Base-by-base conservation (phyloP, 805 yeast species). In the Wilhelminamyces savonicus region DNA sequence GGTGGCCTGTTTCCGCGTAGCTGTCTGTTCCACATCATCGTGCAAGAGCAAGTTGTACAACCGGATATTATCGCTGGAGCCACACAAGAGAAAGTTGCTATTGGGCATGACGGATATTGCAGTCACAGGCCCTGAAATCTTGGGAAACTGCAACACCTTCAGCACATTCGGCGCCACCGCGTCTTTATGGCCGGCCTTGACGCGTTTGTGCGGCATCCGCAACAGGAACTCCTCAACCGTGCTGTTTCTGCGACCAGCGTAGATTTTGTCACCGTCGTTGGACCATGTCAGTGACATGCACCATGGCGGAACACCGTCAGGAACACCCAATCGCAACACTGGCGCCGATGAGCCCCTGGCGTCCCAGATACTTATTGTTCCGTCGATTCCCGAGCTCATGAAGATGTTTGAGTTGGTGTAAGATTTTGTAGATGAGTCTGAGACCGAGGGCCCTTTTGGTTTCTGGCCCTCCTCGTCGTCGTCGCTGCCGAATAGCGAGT, bases 261-360 rank as follows among this genome's bases (percentile, higher is more conserved):
- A 90, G 4, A 87, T 66, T 24, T 61, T 66, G 33, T 83, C 78
- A 8, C 98, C 98, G 45, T 81, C 79, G 29, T 65, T 64, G 7
- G 95, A 79, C 97, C 97, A 90, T 32, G 83, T 75, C 0, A 95
- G 75, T 6, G 85, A 73, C 71, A 82, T 77, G 54, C 95, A 82
- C 97, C 97, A 92, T 0, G 97, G 97, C 0, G 97, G 95, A 0
- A 81, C 71, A 2, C 74, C 75, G 7, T 69, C 59, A 1, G 85
- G 78, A 2, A 78, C 70, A 0, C 71, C 69, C 10, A 78, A 51
- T 22, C 65, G 66, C 12, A 77, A 48, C 0, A 69, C 78, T 3
- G 66, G 58, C 13, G 36, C 26, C 0, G 61, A 54, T 3, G 56
- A 48, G 2, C 59, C 52, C 34, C 98, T 68, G 4, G 70, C 57